Base-by-base conservation (phyloP, 2,329 filamentous ascomycete species). In the Fusarium metavorans region DNA sequence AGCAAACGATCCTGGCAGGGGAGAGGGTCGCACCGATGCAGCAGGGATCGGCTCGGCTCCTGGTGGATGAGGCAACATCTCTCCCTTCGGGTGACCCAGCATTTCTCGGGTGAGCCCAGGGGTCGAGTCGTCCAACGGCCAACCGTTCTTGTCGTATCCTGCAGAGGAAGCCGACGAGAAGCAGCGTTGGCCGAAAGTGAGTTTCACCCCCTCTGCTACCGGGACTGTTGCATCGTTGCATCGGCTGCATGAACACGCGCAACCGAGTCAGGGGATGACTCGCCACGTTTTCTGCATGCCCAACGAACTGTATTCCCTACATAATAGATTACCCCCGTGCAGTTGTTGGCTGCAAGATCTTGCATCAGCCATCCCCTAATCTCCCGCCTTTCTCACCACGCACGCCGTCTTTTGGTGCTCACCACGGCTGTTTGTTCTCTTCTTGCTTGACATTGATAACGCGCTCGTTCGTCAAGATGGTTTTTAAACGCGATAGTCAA, bases 261-360 rank as follows among this genome's bases (percentile, higher is more conserved):
- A 25, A 50, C 27, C 59, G 41, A 52, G 23, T n/a, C 20, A 20
- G 43, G 30, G 41, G 64, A 16, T 39, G 16, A 43, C 54, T 54
- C 35, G 34, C 57, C 64, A 41, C 35, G 58, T n/a, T 54, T 54
- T 54, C 48, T 43, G 37, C 59, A 23, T 43, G 39, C 43, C 27
- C 30, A 45, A 41, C 18, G 35, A 61, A 61, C 43, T 54, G 27
- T 54, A 54, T 32, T 54, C 27, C 18, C 25, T 63, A 67, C 58
- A 63, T 67, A 63, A 63, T 37, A 67, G 41, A 30, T 64, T 18
- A 23, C n/a, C 37, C 56, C 43, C 48, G 32, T 64, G 64, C 43
- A 59, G 34, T 39, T 32, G 27, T 37, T 35, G 20, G 52, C 45
- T 67, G 64, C 54, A 54, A 43, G 43, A 52, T 45, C 59, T 62